Base-by-base conservation (phyloP, 305 asterid genomes). In the Fraxinus xanthoxyloides region DNA sequence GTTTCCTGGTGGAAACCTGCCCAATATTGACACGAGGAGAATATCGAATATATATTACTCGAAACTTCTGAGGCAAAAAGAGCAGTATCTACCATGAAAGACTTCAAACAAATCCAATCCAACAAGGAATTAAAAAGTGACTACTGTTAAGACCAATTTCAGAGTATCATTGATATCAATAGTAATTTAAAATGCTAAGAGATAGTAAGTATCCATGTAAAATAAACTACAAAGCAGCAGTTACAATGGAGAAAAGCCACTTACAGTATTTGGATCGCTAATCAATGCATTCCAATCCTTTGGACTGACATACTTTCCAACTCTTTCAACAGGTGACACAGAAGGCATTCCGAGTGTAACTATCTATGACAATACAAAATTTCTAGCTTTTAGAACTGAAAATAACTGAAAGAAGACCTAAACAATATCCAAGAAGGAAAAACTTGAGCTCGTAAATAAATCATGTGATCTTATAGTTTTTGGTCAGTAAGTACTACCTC, bases 291-390 rank as follows among this genome's bases (percentile, higher is more conserved):
- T 94, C 99, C 98, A 95, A 79, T 94, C 97, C 81, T 77, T 90
- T 19, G 97, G 97, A 86, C 88, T 88, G 70, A 95, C 90, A 81
- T 94, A 95, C 81, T 87, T 84, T 79, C 99, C 99, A 82, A 95
- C 98, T 88, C 90, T 90, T 84, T 94, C 98, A 83, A 88, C 90
- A 0, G 98, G 98, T 26, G 98, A 95, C 77, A 94, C 97, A 40
- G 94, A 90, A 77, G 98, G 97, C 97, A 95, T 90, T 65, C 99
- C 98, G 77, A 93, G 97, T 46, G 98, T 92, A 63, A 95, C 99
- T 78, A 94, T 95, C 99, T 95, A 90, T 82, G 80, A 75, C 28
- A 77, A 81, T 43, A 67, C 72, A 77, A 48, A 31, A 70, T 17
- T 26, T 28, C 26, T 5, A 59, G 82, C 81, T 54, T 38, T 81